Evolutionary conservation across 352 stramenopile genomes (phyloP).

Genomic region (Pythium phragmiticola): DNA sequence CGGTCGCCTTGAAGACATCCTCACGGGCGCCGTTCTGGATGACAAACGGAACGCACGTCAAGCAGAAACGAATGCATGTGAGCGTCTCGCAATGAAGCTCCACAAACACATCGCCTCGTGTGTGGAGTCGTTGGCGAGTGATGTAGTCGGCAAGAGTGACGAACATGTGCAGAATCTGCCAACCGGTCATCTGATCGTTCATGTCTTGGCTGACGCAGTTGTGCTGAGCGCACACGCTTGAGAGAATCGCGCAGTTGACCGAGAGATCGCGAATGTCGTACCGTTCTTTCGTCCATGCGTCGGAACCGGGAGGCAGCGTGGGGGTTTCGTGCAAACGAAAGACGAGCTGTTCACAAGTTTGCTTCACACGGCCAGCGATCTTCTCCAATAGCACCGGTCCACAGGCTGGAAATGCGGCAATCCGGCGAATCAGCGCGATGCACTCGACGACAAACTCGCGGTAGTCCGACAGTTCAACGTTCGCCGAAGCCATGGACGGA

Average conservation of each 20-base stretch:
- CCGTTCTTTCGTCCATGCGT: constrained; percentile 25
- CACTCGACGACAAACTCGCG: constrained; percentile 37
- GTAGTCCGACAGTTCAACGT: constrained; percentile 32
- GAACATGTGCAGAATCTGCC: constrained; percentile 33
- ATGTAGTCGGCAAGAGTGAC: constrained; percentile 31
- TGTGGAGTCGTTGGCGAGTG: constrained; percentile 27
- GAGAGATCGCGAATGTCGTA: constrained; percentile 30
- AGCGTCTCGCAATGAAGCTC: constrained; percentile 25
- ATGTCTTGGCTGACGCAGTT: constrained; percentile 29
- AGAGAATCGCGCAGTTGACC: constrained; percentile 30
- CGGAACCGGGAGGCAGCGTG: constrained; percentile 18
- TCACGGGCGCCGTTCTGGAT: constrained; percentile 25
- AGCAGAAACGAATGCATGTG: constrained; percentile 29
- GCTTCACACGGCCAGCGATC: constrained; percentile 22
- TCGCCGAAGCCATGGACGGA: constrained; percentile 18
- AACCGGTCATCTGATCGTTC: constrained; percentile 28
- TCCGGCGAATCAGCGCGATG: constrained; percentile 32
- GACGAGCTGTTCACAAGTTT: constrained; percentile 21
- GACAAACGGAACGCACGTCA: constrained; percentile 33
- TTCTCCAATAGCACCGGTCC: constrained; percentile 23
- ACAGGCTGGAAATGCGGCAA: constrained; percentile 28
- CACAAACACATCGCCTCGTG: constrained; percentile 28
- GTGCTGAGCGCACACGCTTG: constrained; percentile 33
- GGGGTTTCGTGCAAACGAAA: constrained; percentile 25
- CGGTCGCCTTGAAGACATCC: constrained; percentile 23